Evolutionary conservation across 768 basidiomycete genomes (phyloP), one percentile per base, ranked within the genome.

Genomic region (Lyophyllum decastes): DNA sequence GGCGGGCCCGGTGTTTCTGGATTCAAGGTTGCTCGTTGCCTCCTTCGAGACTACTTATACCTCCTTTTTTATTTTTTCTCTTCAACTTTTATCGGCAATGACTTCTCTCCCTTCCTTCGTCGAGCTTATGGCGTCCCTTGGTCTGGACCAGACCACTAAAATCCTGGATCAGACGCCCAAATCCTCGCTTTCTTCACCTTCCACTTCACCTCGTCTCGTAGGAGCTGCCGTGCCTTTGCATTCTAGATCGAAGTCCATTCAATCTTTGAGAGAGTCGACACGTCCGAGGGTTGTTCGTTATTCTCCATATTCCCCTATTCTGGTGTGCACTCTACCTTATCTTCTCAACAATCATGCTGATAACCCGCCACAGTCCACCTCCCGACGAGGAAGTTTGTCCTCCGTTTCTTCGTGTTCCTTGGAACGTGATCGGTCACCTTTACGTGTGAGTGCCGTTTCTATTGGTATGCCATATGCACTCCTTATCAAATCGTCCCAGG

Each of bases 91-190:
- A 63, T 61, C 59, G 52, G 66, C 68, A 66, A 90, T 88, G 87
- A 77, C 87, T 69, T 73, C 89, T 66, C 86, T 93, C 65, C 92
- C 92, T 67, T 92, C 92, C 55, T 94, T 94, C 71, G 86, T 91
- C 57, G 87, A 92, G 76, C 88, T 94, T 70, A 91, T 94, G 90
- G 84, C 84, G 61, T 84, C 92, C 59, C 78, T 94, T 64, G 92
- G 89, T 61, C 79, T 93, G 71, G 84, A 89, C 52, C 71, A 74
- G 47, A 61, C 68, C 50, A 61, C 66, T 59, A 62, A 58, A 49
- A 62, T 69, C 24, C 64, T 74, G 47, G 73, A 64, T 65, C 62
- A 59, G 61, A 76, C 76, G 26, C 80, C 72, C 47, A 63, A 74
- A 49, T 73, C 77, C 45, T 72, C 83, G 53, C 78, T 76, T 48